Conservation (phyloP, 2,329 filamentous ascomycete species). For the Stagonosporopsis rhizophila region DNA sequence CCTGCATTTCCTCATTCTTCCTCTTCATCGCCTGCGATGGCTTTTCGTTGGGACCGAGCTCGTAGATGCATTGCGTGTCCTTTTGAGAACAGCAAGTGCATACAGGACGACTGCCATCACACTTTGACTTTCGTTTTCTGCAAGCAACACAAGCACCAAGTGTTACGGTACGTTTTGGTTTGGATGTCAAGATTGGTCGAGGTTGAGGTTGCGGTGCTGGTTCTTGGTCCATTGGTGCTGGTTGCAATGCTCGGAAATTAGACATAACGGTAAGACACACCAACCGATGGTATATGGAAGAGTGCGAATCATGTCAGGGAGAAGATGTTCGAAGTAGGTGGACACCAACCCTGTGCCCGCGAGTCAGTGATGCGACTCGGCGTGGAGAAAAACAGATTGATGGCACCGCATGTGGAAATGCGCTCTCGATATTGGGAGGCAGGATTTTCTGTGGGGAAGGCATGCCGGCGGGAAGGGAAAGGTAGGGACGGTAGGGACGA, state of each 20-base stretch:
- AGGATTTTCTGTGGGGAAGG: constrained; percentile 37
- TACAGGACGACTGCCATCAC: constrained; percentile 40
- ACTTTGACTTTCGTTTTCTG: constrained; percentile 46
- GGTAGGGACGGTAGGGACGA: constrained; percentile 13
- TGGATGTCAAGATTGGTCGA: constrained; percentile 33
- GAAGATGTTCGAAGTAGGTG: constrained; percentile 4
- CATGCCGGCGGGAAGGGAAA: constrained; percentile 18
- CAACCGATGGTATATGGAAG: constrained; percentile 2
- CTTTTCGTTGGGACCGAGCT: constrained; percentile 46
- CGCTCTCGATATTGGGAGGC: constrained; percentile 16
- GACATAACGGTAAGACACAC: constrained; percentile 29
- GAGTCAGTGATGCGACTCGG: constrained; percentile 7
- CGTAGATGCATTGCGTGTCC: constrained; percentile 42
- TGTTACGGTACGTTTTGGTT: constrained; percentile 45
- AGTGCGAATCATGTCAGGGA: constrained; percentile 7
- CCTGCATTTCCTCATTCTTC: constrained; percentile 47
- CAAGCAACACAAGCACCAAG: constrained; percentile 46
- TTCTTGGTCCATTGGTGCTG: constrained; percentile 42
- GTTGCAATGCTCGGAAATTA: constrained; percentile 41
- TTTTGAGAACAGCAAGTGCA: constrained; percentile 45
- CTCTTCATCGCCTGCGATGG: constrained; percentile 47
- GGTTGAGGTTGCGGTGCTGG: constrained; percentile 31
- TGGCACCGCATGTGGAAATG: constrained; percentile 14
- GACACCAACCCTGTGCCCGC: background rate
- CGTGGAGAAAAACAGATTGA: constrained; percentile 10